Conservation (phyloP, 495 filamentous ascomycete species). For the Diplogelasinospora grovesii region DNA sequence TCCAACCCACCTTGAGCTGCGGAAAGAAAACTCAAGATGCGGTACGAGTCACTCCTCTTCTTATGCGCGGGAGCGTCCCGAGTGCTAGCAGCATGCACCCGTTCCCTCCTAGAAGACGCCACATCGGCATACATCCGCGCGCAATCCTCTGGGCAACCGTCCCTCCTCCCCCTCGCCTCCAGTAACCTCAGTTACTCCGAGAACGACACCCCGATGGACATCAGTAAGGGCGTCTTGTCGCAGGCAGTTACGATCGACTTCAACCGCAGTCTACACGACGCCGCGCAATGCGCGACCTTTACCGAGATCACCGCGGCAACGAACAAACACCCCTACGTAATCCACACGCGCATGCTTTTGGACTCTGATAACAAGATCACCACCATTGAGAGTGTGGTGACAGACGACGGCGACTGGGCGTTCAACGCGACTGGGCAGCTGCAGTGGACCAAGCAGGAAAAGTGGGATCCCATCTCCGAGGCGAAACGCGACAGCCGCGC, state of each 20-base stretch:
- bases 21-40: too few relatives aligned
- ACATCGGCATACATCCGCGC: conserved; percentile 22
- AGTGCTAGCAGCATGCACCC: conserved; percentile 23
- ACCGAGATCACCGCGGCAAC: conserved; percentile 39
- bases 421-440: conserved; percentile 34
- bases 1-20: too few relatives aligned
- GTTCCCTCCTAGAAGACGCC: conserved; percentile 17
- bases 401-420: conserved; percentile 32
- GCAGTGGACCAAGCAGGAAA: conserved; percentile 26
- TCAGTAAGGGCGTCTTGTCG: conserved; percentile 33
- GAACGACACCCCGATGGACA: conserved; percentile 30
- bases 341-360: conserved; percentile 28
- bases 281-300: conserved; percentile 38
- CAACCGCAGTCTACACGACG: conserved; percentile 40
- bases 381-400: conserved; percentile 31
- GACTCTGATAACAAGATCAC: conserved; percentile 17
- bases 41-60: too few relatives aligned
- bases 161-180: conserved; percentile 1
- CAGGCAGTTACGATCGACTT: conserved; percentile 38
- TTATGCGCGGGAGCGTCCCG: too few relatives aligned
- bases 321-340: conserved; percentile 27
- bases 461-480: conserved; percentile 29
- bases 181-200: conserved; percentile 21
- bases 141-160: conserved; percentile 12
- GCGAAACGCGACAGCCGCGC: conserved; percentile 25